Evolutionary conservation across 768 basidiomycete genomes (phyloP), one percentile per base, ranked within the genome.

Genomic region (Lenzites betulinus): DNA sequence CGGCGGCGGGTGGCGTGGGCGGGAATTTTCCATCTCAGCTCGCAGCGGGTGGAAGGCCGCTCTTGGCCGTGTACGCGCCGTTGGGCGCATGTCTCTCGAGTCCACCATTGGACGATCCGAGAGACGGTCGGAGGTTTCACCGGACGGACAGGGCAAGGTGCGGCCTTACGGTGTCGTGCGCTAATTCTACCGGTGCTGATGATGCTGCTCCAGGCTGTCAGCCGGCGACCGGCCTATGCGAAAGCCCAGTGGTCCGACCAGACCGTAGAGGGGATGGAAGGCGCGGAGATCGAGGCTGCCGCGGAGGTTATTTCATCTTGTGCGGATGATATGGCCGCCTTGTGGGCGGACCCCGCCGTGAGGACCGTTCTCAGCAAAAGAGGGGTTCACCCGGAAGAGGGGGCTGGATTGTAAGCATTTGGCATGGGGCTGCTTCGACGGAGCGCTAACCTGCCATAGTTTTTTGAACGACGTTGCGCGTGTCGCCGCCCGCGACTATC

Each of bases 391-490:
- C 71, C 91, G 51, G 88, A 92, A 70, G 86, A 91, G 64, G 75
- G 81, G 13, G 82, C 91, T 46, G 86, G 90, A 54, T 92, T 90
- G 88, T 89, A 70, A 74, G 86, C 79, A 20, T 6, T 22, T 23
- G 12, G n/a, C 41, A 25, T 41, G 16, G 22, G 30, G 26, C 20
- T 16, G 43, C 6, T 41, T n/a, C 35, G 12, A 43, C 38, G 28
- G 47, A 43, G 15, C 18, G 36, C 52, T 26, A 41, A 15, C 39
- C 18, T 41, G 16, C 44, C 26, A 22, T 62, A 91, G 90, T 69
- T 92, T 90, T 70, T 75, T 92, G 51, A 79, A 84, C 60, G 88
- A 91, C 61, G 76, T 85, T 15, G 82, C 84, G 2, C 83, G 90
- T 39, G 84, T 92, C 53, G 86, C 86, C 15, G 73, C 78, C 20